Conservation (phyloP, 345 rosid species). For the Brassica rapa region DNA sequence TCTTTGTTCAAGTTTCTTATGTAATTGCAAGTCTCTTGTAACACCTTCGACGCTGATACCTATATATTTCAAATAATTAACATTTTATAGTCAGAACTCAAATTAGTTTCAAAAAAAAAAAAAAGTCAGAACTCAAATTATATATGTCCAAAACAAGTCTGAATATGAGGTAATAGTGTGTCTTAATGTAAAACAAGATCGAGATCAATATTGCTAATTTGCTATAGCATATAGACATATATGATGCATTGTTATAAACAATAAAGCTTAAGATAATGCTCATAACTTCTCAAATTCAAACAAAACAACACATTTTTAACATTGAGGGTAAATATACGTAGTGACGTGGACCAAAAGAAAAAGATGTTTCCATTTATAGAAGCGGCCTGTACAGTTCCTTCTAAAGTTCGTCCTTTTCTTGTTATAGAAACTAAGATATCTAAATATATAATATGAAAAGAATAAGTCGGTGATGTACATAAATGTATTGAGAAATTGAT, state of each 20-base stretch:
- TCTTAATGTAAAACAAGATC: not conserved
- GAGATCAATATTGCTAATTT: no score
- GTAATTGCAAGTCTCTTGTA: conserved; percentile 95
- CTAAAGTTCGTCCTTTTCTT: conserved; percentile 24
- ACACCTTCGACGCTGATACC: conserved; percentile 89
- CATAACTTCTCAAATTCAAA: not conserved
- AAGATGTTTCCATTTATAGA: conserved; percentile 30
- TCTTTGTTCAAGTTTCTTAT: conserved; percentile 84
- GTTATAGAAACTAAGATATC: conserved; percentile 25
- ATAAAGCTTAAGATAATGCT: not conserved
- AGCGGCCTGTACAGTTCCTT: not conserved
- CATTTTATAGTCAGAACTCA: not conserved
- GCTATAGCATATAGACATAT: not conserved
- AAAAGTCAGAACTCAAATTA: not conserved
- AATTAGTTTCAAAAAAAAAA: no score
- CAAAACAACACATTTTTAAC: conserved; percentile 13
- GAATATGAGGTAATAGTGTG: not conserved
- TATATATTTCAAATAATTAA: conserved; percentile 18
- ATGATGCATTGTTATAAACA: not conserved
- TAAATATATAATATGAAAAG: not conserved
- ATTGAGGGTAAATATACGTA: not conserved
- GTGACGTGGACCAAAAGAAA: conserved; percentile 15
- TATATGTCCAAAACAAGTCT: not conserved
- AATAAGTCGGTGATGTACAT: conserved; percentile 34
- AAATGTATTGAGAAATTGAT: conserved; percentile 34